These are phyloP conservation scores for Xylaria sp. DNA, from an alignment of 2,329 filamentous ascomycete genomes.

Conservation along the genomic window DNA sequence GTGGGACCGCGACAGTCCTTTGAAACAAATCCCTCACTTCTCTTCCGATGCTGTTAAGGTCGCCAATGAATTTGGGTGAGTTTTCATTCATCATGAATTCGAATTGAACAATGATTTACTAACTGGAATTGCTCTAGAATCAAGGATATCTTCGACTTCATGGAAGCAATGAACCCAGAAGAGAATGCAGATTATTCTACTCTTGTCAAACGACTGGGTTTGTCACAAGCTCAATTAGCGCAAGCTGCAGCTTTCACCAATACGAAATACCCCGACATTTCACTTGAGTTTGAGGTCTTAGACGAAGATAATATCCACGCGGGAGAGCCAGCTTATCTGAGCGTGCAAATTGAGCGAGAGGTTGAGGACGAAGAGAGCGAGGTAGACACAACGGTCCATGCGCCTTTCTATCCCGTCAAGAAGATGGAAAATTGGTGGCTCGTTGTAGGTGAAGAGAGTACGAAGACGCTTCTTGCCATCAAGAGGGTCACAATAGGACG, in stretches of 20 bases:
- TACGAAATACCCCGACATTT: conserved; percentile 93
- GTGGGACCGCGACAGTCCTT: conserved; percentile 97
- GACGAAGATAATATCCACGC: conserved; percentile 83
- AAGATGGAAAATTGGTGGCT: conserved; percentile 99
- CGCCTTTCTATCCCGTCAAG: conserved; percentile 89
- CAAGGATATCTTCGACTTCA: conserved; percentile 96
- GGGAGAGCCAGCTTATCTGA: conserved; percentile 83
- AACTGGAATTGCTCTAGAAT: conserved; percentile 63
- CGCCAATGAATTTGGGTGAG: conserved; percentile 80
- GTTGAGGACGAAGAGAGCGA: conserved; percentile 75
- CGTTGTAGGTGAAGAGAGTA: conserved; percentile 91
- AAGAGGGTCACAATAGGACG: conserved; percentile 90
- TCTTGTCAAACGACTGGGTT: conserved; percentile 79
- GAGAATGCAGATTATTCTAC: conserved; percentile 85
- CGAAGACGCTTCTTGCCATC: conserved; percentile 87
- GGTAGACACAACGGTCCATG: conserved; percentile 86
- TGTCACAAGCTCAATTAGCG: conserved; percentile 83
- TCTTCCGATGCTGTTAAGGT: conserved; percentile 83
- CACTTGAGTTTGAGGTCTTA: conserved; percentile 87
- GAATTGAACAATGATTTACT: conserved; percentile 32
- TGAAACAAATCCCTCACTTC: conserved; percentile 98
- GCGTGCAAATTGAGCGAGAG: conserved; percentile 85
- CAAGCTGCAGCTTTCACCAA: conserved; percentile 97
- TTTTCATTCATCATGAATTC: conserved; percentile 36
- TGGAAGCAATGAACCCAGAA: conserved; percentile 97